A percentile compares a stretch with the other conserved stretches of the same genome.
Conservation (phyloP, 2,329 filamentous ascomycete species). For the Fusarium equiseti region DNA sequence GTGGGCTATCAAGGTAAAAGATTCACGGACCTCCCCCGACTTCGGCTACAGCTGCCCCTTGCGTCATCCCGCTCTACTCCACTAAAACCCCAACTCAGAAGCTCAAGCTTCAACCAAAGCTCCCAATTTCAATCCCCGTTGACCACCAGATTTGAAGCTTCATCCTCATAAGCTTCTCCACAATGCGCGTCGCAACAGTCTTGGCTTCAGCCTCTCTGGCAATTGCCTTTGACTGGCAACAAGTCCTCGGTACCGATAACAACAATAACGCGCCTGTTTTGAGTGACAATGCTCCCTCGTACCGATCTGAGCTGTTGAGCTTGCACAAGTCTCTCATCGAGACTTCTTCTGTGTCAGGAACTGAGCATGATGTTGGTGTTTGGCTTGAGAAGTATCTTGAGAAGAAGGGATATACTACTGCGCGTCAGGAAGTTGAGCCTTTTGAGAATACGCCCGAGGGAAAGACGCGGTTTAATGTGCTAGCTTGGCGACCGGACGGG, state of each 20-base stretch:
- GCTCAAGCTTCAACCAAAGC: conserved; percentile 23
- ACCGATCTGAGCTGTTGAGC: conserved; percentile 69
- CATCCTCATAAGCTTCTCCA: conserved; percentile 11
- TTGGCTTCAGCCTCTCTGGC: conserved; percentile 30
- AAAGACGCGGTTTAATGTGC: conserved; percentile 73
- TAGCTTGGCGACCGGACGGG: conserved; percentile 70
- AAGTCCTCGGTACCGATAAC: conserved; percentile 12
- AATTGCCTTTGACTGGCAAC: conserved; percentile 25
- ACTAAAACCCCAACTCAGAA: conserved; percentile 20
- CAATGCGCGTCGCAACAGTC: conserved; percentile 31
- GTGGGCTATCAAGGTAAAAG: conserved; percentile 18
- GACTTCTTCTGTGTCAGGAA: conserved; percentile 76
- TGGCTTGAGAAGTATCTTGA: conserved; percentile 77
- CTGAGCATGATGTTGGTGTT: conserved; percentile 75
- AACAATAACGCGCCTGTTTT: neutral
- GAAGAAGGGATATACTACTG: conserved; percentile 57
- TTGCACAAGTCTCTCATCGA: conserved; percentile 82
- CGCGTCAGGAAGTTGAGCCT: conserved; percentile 57
- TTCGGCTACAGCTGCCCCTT: conserved; percentile 26
- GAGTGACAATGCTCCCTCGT: conserved; percentile 47
- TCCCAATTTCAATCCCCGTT: conserved; percentile 3
- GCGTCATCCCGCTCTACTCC: conserved; percentile 34
- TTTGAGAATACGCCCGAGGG: conserved; percentile 48
- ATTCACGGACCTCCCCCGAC: conserved; percentile 15
- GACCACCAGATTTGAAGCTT: conserved; percentile 20